phyloP scores from a whole-genome alignment of 495 filamentous ascomycete genomes.

The Trypethelium eluteriae region DNA sequence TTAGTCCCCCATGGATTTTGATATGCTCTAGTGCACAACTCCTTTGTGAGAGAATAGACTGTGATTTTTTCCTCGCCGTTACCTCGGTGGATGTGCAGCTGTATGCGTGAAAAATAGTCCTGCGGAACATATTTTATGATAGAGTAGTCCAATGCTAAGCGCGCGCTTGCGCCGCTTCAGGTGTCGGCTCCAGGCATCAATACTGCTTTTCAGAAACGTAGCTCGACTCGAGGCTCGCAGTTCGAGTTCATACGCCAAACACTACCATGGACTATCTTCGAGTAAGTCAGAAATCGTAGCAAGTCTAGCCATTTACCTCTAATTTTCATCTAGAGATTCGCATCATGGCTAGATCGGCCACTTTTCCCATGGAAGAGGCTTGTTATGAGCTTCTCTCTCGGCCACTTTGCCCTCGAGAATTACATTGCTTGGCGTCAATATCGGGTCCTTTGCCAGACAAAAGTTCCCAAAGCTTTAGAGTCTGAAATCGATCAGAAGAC shows the following conservation, averaged over 20 bases:
- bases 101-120: too few relatives aligned
- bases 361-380: conserved; percentile 95
- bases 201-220: background rate
- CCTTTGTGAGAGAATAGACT: too few relatives aligned
- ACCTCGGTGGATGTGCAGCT: too few relatives aligned
- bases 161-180: background rate
- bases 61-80: too few relatives aligned
- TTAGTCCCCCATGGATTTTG: too few relatives aligned
- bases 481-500: conserved; percentile 81
- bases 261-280: conserved; percentile 3
- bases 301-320: background rate
- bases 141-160: background rate
- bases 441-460: conserved; percentile 66
- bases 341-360: conserved; percentile 63
- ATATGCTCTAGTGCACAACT: too few relatives aligned
- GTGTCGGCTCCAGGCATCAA: background rate
- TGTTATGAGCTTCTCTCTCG: conserved; percentile 84
- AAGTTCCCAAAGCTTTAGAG: conserved; percentile 73
- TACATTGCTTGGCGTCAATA: conserved; percentile 84
- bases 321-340: background rate
- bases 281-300: background rate
- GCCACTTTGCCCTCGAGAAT: conserved; percentile 79
- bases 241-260: too few relatives aligned
- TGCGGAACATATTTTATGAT: too few relatives aligned
- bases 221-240: background rate